phyloP scores from a whole-genome alignment of 345 rosid genomes.

The Citrus inodora region DNA sequence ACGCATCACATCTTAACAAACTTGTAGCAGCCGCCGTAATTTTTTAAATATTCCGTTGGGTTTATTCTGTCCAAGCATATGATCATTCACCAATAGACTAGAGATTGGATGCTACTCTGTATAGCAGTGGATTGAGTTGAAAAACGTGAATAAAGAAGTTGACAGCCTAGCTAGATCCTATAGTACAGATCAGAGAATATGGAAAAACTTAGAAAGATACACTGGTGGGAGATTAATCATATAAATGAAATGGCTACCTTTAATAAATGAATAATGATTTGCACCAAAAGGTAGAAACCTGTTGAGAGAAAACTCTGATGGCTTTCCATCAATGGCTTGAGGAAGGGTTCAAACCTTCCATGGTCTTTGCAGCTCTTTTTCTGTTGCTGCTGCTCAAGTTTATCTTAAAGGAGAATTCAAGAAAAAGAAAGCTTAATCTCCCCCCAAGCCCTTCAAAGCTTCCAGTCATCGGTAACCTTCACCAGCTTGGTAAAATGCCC shows the following conservation, averaged over 20 bases:
- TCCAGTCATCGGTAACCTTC: conserved; percentile 50
- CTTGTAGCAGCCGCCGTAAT: neutral
- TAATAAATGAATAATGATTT: neutral
- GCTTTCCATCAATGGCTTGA: conserved; percentile 29
- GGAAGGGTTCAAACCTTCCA: neutral
- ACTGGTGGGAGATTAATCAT: neutral
- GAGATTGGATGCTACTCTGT: neutral
- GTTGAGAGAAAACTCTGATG: conserved; percentile 15
- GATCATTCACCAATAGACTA: too few relatives aligned
- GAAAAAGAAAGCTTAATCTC: conserved; percentile 29
- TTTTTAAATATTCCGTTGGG: too few relatives aligned
- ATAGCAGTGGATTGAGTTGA: neutral
- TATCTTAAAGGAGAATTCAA: conserved; percentile 11
- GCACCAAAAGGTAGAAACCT: neutral
- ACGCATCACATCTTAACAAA: too few relatives aligned
- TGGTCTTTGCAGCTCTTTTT: conserved; percentile 24
- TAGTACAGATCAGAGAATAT: neutral
- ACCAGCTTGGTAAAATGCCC: conserved; percentile 33
- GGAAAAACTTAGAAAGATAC: neutral
- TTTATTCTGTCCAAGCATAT: neutral
- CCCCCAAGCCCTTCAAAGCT: conserved; percentile 45
- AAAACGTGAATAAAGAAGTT: neutral
- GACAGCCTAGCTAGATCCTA: neutral
- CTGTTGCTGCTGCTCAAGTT: conserved; percentile 11
- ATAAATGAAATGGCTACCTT: neutral